Evolutionary conservation across 2,329 filamentous ascomycete genomes (phyloP).

Genomic region (Pseudophaeomoniella oleicola): DNA sequence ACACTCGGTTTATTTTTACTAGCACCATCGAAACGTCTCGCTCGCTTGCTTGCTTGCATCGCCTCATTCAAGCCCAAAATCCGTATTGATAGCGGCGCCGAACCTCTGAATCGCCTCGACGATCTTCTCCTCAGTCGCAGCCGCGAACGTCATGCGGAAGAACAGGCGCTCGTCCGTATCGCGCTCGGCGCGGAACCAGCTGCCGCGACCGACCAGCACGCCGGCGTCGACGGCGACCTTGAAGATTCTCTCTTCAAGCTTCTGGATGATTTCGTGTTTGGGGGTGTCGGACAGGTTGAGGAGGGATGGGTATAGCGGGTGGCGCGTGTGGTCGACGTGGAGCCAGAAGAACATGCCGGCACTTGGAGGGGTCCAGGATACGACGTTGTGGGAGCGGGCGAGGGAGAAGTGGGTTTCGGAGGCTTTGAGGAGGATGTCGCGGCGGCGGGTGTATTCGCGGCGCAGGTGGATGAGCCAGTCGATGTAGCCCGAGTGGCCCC

Average conservation of each 20-base stretch:
- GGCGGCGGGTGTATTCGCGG: constrained; percentile 62
- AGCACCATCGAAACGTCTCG: no score
- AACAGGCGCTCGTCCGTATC: constrained; percentile 44
- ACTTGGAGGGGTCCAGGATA: constrained; percentile 63
- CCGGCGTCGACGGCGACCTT: constrained; percentile 58
- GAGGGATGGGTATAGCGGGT: constrained; percentile 16
- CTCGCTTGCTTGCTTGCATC: no score
- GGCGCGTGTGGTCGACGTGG: constrained; percentile 24
- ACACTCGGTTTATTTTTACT: no score
- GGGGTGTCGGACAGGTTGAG: not conserved
- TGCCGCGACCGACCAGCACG: constrained; percentile 69
- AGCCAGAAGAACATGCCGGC: constrained; percentile 79
- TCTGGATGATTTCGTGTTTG: constrained; percentile 15
- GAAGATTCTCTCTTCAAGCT: constrained; percentile 79
- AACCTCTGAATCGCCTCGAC: constrained; percentile 59
- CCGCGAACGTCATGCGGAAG: constrained; percentile 81
- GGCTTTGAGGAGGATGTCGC: constrained; percentile 62
- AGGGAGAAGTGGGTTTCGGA: constrained; percentile 65
- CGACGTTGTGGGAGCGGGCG: constrained; percentile 39
- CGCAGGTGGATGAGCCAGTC: constrained; percentile 78
- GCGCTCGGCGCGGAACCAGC: constrained; percentile 76
- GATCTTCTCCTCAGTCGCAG: constrained; percentile 59
- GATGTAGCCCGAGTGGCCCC: constrained; percentile 84
- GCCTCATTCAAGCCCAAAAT: no score
- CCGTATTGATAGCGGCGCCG: constrained; percentile 52